Evolutionary conservation across 441 rosid genomes (phyloP), one percentile per base, ranked within the genome.

Genomic region (Gossypium schwendimanii): DNA sequence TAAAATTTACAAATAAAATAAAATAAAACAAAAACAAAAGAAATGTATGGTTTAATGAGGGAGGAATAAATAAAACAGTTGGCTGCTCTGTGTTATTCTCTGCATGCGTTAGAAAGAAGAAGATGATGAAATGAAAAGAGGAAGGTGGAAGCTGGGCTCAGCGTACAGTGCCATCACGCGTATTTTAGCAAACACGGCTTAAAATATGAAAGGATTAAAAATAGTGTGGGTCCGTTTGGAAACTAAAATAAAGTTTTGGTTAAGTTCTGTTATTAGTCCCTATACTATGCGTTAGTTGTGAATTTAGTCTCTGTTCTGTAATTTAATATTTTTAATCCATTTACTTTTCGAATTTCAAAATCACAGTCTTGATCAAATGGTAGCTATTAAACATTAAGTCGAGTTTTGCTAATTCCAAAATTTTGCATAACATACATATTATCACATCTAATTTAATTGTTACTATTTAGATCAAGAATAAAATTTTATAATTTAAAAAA

Each of bases 1-100:
- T 24, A 0, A 58, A 26, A 12, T 23, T 54, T 15, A 9, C 18
- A 23, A 57, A 57, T 23, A 15, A 59, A 59, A 26, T 5, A 59
- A 14, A 58, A 24, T 31, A 31, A 31, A 31, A 31, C 36, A 31
- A 31, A 31, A 31, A 12, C 1, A 26, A 59, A 59, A 59, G 1
- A 14, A 6, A 59, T 14, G 18, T 59, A 12, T 58, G 33, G 6
- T 55, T n/a, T 59, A 59, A 59, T 26, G 17, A 59, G 41, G 4
- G 39, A 26, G 12, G 66, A 60, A 61, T 71, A 71, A 71, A 69
- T 71, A 71, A 71, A 69, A 69, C 73, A 69, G 73, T 54, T 21
- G 49, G 72, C 36, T 12, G 31, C 1, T 2, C 20, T 26, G 1
- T 53, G 14, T 31, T 23, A 18, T 14, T 23, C 33, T 10, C 33